phyloP scores from a whole-genome alignment of 73 alveolate genomes.

The Tetrahymena malaccensis region DNA sequence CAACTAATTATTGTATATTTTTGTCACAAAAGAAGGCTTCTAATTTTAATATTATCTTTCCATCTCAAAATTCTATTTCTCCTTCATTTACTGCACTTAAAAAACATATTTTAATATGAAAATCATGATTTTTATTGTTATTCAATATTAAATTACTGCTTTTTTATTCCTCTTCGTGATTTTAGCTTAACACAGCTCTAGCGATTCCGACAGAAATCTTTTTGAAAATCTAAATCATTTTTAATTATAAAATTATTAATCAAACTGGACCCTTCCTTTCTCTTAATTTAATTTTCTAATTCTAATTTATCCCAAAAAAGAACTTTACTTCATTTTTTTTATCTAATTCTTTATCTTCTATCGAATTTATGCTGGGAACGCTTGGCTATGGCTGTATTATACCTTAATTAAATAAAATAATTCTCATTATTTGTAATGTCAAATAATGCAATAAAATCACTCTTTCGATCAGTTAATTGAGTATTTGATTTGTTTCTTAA shows the following conservation, averaged over 20 bases:
- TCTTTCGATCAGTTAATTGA: neutral
- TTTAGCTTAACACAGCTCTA: neutral
- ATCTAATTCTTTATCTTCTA: neutral
- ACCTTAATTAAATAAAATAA: neutral
- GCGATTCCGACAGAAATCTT: neutral
- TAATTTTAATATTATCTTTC: neutral
- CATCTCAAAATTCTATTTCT: neutral
- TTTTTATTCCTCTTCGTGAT: neutral
- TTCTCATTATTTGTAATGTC: neutral
- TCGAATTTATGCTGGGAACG: neutral
- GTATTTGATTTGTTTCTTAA: neutral
- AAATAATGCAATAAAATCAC: neutral
- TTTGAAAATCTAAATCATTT: neutral
- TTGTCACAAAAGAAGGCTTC: neutral
- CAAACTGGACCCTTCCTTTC: neutral
- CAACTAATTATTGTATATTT: neutral
- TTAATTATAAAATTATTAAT: neutral
- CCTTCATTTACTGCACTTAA: neutral
- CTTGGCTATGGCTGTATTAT: neutral
- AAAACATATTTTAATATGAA: neutral
- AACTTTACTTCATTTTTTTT: neutral
- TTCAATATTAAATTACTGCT: neutral
- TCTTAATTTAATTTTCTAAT: no score
- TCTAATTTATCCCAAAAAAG: neutral
- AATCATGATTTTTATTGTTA: neutral